phyloP scores from a whole-genome alignment of 73 alveolate species.

The Blepharisma stoltei region DNA sequence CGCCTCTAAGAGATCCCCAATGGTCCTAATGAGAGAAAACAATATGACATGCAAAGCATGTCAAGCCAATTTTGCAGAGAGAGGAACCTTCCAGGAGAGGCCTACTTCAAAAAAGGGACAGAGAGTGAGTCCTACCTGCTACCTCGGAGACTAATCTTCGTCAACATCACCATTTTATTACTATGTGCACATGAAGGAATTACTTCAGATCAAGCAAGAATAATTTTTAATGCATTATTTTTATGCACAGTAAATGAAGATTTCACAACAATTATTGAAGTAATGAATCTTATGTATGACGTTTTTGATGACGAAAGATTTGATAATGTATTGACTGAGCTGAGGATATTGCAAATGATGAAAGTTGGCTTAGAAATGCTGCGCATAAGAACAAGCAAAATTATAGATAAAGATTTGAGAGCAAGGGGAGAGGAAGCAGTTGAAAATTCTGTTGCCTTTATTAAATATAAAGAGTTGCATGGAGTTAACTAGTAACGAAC shows the following conservation, averaged over 20 bases:
- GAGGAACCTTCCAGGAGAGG: no score
- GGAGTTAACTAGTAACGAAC: no score
- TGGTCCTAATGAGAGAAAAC: no score
- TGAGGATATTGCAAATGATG: background rate
- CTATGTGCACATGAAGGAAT: background rate
- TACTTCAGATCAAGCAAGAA: background rate
- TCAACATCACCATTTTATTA: no score
- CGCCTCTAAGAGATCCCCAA: no score
- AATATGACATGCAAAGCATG: no score
- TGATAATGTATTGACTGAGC: background rate
- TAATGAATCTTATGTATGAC: background rate
- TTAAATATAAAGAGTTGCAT: background rate
- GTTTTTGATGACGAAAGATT: background rate
- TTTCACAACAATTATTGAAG: background rate
- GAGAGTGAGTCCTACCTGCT: no score
- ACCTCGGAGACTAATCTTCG: no score
- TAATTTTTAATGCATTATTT: background rate
- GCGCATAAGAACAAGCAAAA: background rate
- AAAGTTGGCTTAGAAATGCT: background rate
- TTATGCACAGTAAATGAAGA: background rate
- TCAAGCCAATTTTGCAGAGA: no score
- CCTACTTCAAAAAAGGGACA: no score
- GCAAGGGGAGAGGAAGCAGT: conserved; percentile 1
- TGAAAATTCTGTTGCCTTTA: background rate
- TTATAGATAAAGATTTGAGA: background rate